These are phyloP conservation scores for Kickxella alabastrina DNA, from an alignment of 192 early-diverging fungal genomes.

Conservation along the genomic window DNA sequence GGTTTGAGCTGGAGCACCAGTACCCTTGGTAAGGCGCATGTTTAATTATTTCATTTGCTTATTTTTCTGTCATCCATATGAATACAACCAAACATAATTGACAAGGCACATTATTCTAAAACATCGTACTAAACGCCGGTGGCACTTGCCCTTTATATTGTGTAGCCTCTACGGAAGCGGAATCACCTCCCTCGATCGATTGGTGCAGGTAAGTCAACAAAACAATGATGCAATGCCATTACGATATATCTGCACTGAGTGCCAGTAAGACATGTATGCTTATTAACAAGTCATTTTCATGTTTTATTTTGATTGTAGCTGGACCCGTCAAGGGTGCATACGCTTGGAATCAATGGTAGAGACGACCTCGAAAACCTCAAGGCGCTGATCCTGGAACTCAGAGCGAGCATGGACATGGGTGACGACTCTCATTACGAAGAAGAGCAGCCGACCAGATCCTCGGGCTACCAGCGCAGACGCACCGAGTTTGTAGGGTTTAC, in stretches of 20 bases:
- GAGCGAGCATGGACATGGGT: not conserved
- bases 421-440: not conserved
- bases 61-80: not conserved
- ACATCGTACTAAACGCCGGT: not conserved
- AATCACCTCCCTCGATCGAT: slow-evolving; percentile 30
- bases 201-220: slow-evolving; percentile 33
- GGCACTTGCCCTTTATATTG: not conserved
- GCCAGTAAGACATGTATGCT: not conserved
- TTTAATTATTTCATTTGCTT: not conserved
- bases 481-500: slow-evolving; percentile 3
- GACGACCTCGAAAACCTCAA: slow-evolving; percentile 24
- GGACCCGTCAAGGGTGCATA: slow-evolving; percentile 18
- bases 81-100: not conserved
- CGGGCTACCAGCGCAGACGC: slow-evolving; percentile 11
- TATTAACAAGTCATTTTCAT: not conserved
- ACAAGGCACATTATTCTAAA: not conserved
- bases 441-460: not conserved
- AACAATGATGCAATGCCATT: not conserved
- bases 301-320: slow-evolving; percentile 13
- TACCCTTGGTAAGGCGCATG: slow-evolving; percentile 35
- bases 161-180: slow-evolving; percentile 38
- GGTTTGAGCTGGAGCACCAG: slow-evolving; percentile 37
- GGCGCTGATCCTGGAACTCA: slow-evolving; percentile 21
- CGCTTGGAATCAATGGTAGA: slow-evolving; percentile 28
- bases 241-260: not conserved